These are phyloP conservation scores for Suhomyces vadensis DNA, from an alignment of 805 yeast genomes.

Conservation along the genomic window DNA sequence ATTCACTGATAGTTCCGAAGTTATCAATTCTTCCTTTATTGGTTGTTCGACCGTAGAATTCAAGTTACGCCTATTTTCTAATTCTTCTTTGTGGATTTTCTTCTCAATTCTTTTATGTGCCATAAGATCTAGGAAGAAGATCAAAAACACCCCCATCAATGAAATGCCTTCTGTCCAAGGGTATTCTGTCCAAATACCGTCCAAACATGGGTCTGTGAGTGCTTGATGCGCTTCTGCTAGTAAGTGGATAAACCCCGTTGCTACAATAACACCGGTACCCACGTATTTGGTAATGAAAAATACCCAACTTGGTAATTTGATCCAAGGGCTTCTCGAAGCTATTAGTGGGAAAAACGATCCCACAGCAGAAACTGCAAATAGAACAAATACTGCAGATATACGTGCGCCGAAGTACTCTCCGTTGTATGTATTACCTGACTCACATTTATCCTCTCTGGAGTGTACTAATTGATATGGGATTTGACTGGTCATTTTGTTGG, in stretches of 20 bases:
- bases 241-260: slow-evolving; percentile 38
- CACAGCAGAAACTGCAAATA: slow-evolving; percentile 29
- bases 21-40: neutral
- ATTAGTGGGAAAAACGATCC: slow-evolving; percentile 34
- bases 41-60: neutral
- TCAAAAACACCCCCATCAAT: slow-evolving; percentile 29
- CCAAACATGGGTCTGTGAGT: slow-evolving; percentile 29
- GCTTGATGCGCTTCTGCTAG: slow-evolving; percentile 31
- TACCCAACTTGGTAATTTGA: slow-evolving; percentile 27
- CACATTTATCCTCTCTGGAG: slow-evolving; percentile 9
- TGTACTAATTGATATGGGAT: too few relatives aligned
- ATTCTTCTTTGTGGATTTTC: neutral
- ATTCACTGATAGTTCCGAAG: neutral
- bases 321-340: slow-evolving; percentile 19
- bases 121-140: slow-evolving; percentile 32
- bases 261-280: slow-evolving; percentile 39
- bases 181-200: slow-evolving; percentile 23
- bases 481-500: too few relatives aligned
- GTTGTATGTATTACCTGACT: slow-evolving; percentile 19
- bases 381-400: slow-evolving; percentile 31
- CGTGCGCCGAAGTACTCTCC: slow-evolving; percentile 28
- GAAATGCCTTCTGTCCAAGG: slow-evolving; percentile 37
- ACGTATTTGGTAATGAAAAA: slow-evolving; percentile 31
- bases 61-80: neutral
- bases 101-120: slow-evolving; percentile 20